Evolutionary conservation across 208 protist genomes (phyloP).

Genomic region (Eutreptiella sp.): DNA sequence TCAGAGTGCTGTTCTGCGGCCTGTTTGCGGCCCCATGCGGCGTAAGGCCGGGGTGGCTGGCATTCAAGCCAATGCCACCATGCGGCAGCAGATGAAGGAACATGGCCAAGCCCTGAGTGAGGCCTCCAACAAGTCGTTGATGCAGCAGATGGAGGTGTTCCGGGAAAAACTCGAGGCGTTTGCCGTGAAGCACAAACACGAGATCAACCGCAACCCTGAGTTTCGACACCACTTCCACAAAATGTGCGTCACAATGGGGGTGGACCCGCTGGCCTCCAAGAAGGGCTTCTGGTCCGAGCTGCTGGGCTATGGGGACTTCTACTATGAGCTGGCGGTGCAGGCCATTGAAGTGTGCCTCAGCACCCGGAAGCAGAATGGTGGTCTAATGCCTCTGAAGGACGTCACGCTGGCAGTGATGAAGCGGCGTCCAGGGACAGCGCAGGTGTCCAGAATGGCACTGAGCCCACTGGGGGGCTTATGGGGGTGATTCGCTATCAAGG

Average conservation of each 20-base stretch:
- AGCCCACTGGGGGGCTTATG: too few species aligned
- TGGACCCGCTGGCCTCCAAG: constrained; percentile 55
- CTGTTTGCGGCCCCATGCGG: too few species aligned
- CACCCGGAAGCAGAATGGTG: constrained; percentile 49
- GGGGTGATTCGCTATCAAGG: too few species aligned
- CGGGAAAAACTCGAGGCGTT: constrained; percentile 55
- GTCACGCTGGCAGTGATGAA: constrained; percentile 37
- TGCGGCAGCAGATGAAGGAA: too few species aligned
- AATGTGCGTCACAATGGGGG: constrained; percentile 58
- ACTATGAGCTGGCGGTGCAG: constrained; percentile 67
- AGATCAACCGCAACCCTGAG: constrained; percentile 55
- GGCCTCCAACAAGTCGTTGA: too few species aligned
- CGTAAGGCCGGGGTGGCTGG: too few species aligned
- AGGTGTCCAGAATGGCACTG: too few species aligned
- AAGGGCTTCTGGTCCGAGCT: constrained; percentile 31
- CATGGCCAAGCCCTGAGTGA: too few species aligned
- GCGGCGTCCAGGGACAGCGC: constrained; percentile 31
- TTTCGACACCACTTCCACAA: constrained; percentile 54
- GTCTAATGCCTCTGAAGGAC: constrained; percentile 48
- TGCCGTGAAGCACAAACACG: constrained; percentile 55
- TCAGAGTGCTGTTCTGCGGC: too few species aligned
- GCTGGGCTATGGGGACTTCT: constrained; percentile 67
- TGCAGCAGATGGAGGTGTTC: constrained; percentile 45
- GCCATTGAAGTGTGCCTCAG: constrained; percentile 58
- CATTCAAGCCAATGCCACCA: too few species aligned